Evolutionary conservation across 495 filamentous ascomycete species (phyloP).

Genomic region (Friedmanniomyces simplex): DNA sequence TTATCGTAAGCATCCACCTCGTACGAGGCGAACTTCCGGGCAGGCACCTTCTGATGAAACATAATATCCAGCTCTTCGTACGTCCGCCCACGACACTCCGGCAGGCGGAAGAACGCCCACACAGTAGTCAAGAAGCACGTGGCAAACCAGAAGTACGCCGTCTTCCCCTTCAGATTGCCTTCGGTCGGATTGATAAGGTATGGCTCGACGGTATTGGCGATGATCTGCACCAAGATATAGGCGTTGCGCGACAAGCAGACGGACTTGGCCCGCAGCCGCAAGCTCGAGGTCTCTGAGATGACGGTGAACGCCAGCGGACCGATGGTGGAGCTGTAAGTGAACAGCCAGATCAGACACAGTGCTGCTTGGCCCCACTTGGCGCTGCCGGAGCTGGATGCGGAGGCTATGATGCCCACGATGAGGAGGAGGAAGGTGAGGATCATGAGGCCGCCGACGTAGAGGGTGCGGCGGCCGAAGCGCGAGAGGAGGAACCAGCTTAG

Average conservation of each 20-base stretch:
- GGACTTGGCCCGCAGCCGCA: conserved; percentile 67
- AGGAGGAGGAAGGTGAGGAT: conserved; percentile 23
- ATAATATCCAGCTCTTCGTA: conserved; percentile 14
- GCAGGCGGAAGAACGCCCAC: conserved; percentile 35
- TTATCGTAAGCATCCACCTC: conserved; percentile 3
- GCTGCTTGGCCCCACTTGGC: conserved; percentile 45
- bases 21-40: conserved; percentile 5
- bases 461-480: conserved; percentile 8
- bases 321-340: conserved; percentile 64
- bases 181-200: conserved; percentile 33
- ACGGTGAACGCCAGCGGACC: conserved; percentile 61
- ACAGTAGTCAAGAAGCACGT: conserved; percentile 20
- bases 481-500: conserved; percentile 14
- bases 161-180: conserved; percentile 36
- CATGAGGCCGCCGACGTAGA: conserved; percentile 14
- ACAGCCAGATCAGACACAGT: conserved; percentile 60
- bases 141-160: conserved; percentile 33
- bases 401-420: conserved; percentile 61
- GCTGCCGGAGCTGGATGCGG: conserved; percentile 36
- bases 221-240: conserved; percentile 41
- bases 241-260: conserved; percentile 58
- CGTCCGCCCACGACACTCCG: conserved; percentile 33
- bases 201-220: conserved; percentile 28
- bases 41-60: conserved; percentile 5
- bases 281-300: conserved; percentile 62